phyloP scores from a whole-genome alignment of 352 stramenopile species.

The Globisporangium emineosum region DNA sequence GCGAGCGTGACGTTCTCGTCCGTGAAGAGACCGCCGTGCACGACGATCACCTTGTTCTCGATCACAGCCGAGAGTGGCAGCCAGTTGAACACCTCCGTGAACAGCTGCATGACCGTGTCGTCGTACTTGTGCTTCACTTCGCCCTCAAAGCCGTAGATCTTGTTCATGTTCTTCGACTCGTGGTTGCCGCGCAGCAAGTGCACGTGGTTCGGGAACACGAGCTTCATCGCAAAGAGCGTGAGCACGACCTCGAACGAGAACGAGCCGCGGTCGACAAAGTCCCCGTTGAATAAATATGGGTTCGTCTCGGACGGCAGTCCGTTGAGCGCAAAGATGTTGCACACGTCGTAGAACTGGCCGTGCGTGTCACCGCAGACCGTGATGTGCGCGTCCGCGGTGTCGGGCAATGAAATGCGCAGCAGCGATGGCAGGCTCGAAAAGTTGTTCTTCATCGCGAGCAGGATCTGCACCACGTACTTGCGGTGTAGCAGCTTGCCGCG shows the following conservation, averaged over 20 bases:
- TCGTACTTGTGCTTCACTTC: conserved; percentile 99
- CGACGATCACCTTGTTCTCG: conserved; percentile 94
- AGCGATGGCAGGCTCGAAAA: conserved; percentile 90
- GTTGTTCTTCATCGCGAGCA: conserved; percentile 91
- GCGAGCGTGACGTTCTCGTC: conserved; percentile 93
- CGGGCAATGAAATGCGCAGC: conserved; percentile 74
- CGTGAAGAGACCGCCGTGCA: conserved; percentile 96
- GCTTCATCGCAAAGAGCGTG: conserved; percentile 97
- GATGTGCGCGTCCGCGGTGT: conserved; percentile 72
- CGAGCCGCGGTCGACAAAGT: conserved; percentile 98
- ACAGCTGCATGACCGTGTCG: conserved; percentile 98
- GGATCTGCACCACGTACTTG: conserved; percentile 96
- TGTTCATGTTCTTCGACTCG: conserved; percentile 99
- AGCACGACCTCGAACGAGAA: conserved; percentile 99
- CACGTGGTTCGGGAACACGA: conserved; percentile 92
- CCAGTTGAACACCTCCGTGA: conserved; percentile 98
- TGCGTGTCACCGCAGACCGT: conserved; percentile 99
- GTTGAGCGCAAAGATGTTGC: conserved; percentile 99
- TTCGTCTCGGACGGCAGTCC: conserved; percentile 93
- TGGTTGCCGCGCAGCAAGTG: conserved; percentile 97
- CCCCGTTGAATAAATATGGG: conserved; percentile 99
- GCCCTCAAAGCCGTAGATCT: conserved; percentile 99
- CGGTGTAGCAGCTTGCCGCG: conserved; percentile 97
- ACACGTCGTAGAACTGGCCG: conserved; percentile 99
- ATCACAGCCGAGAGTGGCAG: conserved; percentile 95